Evolutionary conservation across 2,329 filamentous ascomycete species (phyloP).

Genomic region (Colletotrichum abscissum): DNA sequence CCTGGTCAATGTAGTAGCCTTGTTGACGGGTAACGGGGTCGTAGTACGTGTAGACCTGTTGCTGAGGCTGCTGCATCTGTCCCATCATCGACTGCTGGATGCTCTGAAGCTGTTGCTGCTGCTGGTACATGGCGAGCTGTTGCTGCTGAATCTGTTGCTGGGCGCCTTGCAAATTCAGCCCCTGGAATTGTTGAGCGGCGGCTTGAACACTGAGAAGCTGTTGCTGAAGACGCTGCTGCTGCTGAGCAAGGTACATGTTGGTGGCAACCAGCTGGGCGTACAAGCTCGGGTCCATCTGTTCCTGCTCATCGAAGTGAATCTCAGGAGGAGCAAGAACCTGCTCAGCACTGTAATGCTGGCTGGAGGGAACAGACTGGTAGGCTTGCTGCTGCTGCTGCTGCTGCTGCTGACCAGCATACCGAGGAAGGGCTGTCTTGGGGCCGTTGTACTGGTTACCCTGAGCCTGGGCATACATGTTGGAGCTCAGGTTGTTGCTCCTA

Average conservation of each 20-base stretch:
- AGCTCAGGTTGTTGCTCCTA: conserved; percentile 54
- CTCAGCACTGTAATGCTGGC: conserved; percentile 74
- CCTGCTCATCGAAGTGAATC: conserved; percentile 77
- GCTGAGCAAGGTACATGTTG: conserved; percentile 91
- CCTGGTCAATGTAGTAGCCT: conserved; percentile 81
- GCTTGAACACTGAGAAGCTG: conserved; percentile 87
- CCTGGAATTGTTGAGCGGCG: conserved; percentile 85
- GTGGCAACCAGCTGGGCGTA: conserved; percentile 92
- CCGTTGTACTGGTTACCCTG: conserved; percentile 58
- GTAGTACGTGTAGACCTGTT: conserved; percentile 84
- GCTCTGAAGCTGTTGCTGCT: conserved; percentile 54
- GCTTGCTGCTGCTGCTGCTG: conserved; percentile 46
- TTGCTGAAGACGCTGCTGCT: conserved; percentile 95
- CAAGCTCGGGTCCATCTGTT: conserved; percentile 84
- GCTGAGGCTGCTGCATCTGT: conserved; percentile 73
- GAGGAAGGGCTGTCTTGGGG: conserved; percentile 69
- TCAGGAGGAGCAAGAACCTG: conserved; percentile 88
- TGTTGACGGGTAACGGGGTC: conserved; percentile 89
- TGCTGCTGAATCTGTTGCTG: conserved; percentile 60
- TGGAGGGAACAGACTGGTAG: conserved; percentile 41
- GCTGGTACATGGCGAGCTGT: conserved; percentile 56
- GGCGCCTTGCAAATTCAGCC: conserved; percentile 73
- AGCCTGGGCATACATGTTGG: conserved; percentile 57
- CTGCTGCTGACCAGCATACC: conserved; percentile 51
- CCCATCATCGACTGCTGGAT: conserved; percentile 57